Conservation (phyloP, 2,329 filamentous ascomycete genomes). For the Alternaria angustiovoidea region DNA sequence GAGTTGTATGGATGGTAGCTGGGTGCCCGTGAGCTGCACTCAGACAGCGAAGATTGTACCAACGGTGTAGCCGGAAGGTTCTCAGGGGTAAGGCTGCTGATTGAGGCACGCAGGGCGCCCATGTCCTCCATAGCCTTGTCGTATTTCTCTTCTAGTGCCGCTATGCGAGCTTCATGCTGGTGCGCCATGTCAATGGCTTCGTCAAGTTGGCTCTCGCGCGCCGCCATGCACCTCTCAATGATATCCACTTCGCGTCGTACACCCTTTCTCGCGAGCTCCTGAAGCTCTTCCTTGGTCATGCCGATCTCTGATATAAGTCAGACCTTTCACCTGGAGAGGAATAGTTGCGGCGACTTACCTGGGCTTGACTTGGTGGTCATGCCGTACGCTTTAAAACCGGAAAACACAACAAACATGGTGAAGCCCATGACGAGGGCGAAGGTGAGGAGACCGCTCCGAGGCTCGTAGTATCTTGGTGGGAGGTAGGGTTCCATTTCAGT, state of each 20-base stretch:
- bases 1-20: constrained; percentile 3
- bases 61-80: background rate
- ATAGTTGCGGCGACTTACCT: background rate
- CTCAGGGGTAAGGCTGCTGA: background rate
- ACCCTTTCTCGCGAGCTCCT: background rate
- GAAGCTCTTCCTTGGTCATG: background rate
- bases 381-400: background rate
- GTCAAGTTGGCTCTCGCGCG: background rate
- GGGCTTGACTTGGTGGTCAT: background rate
- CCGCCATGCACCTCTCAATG: background rate
- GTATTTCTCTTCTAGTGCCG: background rate
- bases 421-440: background rate
- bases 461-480: constrained; percentile 1
- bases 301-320: background rate
- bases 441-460: background rate
- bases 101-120: constrained; percentile 1
- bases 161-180: constrained; percentile 2
- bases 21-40: constrained; percentile 1
- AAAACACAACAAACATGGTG: background rate
- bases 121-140: constrained; percentile 2
- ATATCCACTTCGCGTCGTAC: background rate
- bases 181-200: constrained; percentile 1
- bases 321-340: background rate
- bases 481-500: constrained; percentile 5
- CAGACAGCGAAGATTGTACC: background rate